Base-by-base conservation (phyloP, 495 filamentous ascomycete genomes). In the Hypoxylon crocopeplum region DNA sequence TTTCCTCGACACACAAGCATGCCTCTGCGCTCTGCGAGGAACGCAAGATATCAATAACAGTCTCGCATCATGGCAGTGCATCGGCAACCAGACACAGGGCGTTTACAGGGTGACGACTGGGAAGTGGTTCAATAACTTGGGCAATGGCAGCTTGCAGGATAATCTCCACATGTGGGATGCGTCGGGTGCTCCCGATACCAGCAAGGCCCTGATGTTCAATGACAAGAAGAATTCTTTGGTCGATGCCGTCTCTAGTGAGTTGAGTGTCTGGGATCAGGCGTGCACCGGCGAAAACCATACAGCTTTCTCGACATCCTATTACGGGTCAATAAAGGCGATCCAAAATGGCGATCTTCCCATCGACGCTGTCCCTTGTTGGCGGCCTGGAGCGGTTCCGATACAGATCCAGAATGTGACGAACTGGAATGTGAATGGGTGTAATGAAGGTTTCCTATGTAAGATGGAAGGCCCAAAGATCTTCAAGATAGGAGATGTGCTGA, bases 371-470 rank as follows among this genome's bases (percentile, higher is more conserved):
- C 67, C 65, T 8, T 78, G 72, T 42, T 75, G 67, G 66, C 64
- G 67, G 29, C 69, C 73, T 11, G 72, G 64, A 5, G 60, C 65
- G 3, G 32, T 73, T 11, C 72, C 69, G 2, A 46, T 74, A 0
- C 52, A 67, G 33, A 74, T 77, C 7, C 75, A 79, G 49, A 48
- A 68, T 36, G 67, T 58, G 4, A 50, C 20, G 0, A 54, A 59
- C 19, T 79, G 76, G 76, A 45, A 64, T 8, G n/a, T 33, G 16
- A 57, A 53, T 10, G 76, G 76, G 16, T 79, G 75, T 32, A 64
- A 50, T 6, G 48, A 54, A 16, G 76, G 76, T 16, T 79, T 79
- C 44, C 51, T 73, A 22, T 79, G 75, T 77, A 50, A 59, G 75
- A 38, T 15, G 24, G 24, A 25, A 34, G n/a, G 13, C 32, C 16